Evolutionary conservation across 108 stramenopile genomes (phyloP).

Genomic region (Parmales sp.): DNA sequence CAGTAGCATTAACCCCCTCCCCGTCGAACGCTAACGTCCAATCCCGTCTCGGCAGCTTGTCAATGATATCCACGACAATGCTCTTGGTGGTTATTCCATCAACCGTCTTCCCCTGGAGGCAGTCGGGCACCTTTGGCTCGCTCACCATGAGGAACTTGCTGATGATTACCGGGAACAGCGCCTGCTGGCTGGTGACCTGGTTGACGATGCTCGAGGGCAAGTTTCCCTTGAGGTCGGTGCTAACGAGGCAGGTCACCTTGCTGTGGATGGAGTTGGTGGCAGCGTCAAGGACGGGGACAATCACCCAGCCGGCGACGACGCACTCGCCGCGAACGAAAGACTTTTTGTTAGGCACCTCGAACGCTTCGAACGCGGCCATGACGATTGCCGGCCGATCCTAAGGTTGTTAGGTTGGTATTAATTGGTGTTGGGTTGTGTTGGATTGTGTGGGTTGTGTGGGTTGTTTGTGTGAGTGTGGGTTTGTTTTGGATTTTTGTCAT

Average conservation of each 20-base stretch:
- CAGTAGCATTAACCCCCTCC: too few relatives aligned
- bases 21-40: too few relatives aligned
- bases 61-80: background rate
- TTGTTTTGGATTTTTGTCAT: too few relatives aligned
- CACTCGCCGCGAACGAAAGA: background rate
- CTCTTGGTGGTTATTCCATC: background rate
- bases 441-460: too few relatives aligned
- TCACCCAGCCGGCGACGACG: background rate
- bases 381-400: too few relatives aligned
- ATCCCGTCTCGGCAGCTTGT: background rate
- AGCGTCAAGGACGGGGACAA: background rate
- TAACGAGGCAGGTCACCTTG: background rate
- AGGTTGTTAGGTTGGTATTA: too few relatives aligned
- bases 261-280: background rate
- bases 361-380: too few relatives aligned
- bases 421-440: too few relatives aligned
- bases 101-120: background rate
- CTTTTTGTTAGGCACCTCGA: too few relatives aligned
- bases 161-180: slow-evolving; percentile 15
- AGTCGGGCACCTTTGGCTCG: background rate
- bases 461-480: too few relatives aligned
- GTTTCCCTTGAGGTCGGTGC: slow-evolving; percentile 26
- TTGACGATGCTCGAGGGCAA: slow-evolving; percentile 15
- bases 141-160: background rate
- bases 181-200: slow-evolving; percentile 26